These are phyloP conservation scores for Neurospora sp. DNA, from an alignment of 2,329 filamentous ascomycete species.

Conservation along the genomic window DNA sequence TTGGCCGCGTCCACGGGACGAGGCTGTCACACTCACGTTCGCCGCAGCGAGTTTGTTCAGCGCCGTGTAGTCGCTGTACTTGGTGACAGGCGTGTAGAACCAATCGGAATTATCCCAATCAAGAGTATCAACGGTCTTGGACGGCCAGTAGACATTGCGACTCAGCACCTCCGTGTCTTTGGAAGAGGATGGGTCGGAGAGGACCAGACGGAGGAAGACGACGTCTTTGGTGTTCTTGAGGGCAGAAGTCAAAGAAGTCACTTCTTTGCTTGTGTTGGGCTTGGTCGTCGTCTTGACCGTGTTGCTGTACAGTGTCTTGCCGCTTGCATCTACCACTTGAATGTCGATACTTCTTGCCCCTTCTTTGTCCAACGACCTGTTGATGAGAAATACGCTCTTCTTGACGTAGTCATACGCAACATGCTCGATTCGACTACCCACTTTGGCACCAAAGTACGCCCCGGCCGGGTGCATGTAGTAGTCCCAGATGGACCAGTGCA, in stretches of 20 bases:
- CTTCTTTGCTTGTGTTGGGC: conserved; percentile 34
- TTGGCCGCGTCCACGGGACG: neutral
- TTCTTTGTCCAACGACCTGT: conserved; percentile 33
- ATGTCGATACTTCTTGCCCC: conserved; percentile 34
- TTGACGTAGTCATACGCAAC: conserved; percentile 44
- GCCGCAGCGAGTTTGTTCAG: conserved; percentile 31
- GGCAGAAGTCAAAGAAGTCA: conserved; percentile 24
- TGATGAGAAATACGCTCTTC: conserved; percentile 41
- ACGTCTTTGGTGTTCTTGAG: conserved; percentile 27
- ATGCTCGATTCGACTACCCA: conserved; percentile 39
- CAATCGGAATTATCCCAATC: conserved; percentile 49
- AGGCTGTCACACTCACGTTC: conserved; percentile 23
- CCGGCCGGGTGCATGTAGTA: conserved; percentile 50
- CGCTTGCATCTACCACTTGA: conserved; percentile 40
- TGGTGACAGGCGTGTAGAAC: conserved; percentile 47
- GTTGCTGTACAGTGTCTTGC: conserved; percentile 29
- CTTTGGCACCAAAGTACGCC: conserved; percentile 50
- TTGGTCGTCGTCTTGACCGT: conserved; percentile 25
- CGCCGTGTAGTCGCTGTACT: conserved; percentile 38
- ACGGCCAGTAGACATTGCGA: conserved; percentile 52
- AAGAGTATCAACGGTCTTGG: conserved; percentile 35
- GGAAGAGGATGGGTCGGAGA: conserved; percentile 25
- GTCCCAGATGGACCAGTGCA: conserved; percentile 58
- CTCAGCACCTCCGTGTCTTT: conserved; percentile 28
- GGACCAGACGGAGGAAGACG: conserved; percentile 39